Conservation (phyloP, 345 rosid genomes). For the Cardiospermum halicacabum region DNA sequence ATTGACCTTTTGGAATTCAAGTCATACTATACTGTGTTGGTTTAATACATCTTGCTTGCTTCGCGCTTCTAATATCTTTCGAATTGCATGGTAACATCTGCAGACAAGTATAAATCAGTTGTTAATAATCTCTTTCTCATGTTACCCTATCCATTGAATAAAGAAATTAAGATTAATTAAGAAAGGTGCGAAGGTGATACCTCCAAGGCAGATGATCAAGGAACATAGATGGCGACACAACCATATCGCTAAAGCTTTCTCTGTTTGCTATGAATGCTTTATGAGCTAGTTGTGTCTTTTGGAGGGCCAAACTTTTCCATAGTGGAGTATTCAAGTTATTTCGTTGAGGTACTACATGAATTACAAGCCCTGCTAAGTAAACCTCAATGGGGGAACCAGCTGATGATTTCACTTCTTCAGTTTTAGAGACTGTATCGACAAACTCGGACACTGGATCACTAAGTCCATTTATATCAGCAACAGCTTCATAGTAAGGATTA, state of each 20-base stretch:
- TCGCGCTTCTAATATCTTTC: conserved; percentile 54
- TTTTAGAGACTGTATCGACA: conserved; percentile 49
- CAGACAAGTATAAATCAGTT: not conserved
- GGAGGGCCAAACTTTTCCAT: conserved; percentile 57
- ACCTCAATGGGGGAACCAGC: conserved; percentile 47
- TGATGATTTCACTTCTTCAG: conserved; percentile 27
- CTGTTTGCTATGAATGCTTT: conserved; percentile 63
- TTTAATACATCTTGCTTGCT: conserved; percentile 18
- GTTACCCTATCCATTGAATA: not conserved
- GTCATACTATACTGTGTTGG: conserved; percentile 33
- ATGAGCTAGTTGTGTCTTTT: conserved; percentile 31
- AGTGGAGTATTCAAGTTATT: conserved; percentile 27
- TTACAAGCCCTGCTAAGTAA: conserved; percentile 71
- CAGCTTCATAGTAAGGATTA: conserved; percentile 25
- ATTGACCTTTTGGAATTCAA: conserved; percentile 2
- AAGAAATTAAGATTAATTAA: not conserved
- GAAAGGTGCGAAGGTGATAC: conserved; percentile 26
- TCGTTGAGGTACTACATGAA: conserved; percentile 61
- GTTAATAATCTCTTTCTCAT: not conserved
- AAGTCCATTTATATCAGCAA: conserved; percentile 10
- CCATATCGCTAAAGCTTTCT: conserved; percentile 63
- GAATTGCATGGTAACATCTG: conserved; percentile 70
- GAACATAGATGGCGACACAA: conserved; percentile 84
- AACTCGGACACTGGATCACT: conserved; percentile 59
- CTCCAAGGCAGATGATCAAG: conserved; percentile 97